A percentile compares a stretch with the other conserved stretches of the same genome.
Evolutionary conservation across 306 rosid species (phyloP).

Genomic region (Luffa acutangula): DNA sequence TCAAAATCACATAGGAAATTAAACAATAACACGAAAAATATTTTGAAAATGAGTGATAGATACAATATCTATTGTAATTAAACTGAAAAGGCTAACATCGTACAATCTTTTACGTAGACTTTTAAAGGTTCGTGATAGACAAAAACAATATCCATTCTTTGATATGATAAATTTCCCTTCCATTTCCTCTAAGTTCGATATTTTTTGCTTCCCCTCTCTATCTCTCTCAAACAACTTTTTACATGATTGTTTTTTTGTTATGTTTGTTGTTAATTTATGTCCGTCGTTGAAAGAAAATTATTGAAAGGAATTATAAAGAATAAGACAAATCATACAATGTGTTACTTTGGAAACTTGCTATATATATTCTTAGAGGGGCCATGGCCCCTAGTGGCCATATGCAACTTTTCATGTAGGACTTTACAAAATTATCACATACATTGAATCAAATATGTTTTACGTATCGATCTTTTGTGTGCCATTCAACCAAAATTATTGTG

Average conservation of each 20-base stretch:
- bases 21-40: too few species aligned
- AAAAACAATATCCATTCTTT: too few species aligned
- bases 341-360: not conserved
- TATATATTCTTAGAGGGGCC: not conserved
- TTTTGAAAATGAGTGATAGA: too few species aligned
- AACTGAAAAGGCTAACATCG: too few species aligned
- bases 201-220: not conserved
- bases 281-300: not conserved
- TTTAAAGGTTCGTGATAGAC: too few species aligned
- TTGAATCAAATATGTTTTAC: constrained; percentile 2
- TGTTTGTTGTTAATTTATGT: not conserved
- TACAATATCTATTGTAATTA: too few species aligned
- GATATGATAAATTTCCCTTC: too few species aligned
- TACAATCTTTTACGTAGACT: too few species aligned
- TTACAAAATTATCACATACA: constrained; percentile 1
- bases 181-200: too few species aligned
- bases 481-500: not conserved
- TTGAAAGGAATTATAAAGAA: not conserved
- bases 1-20: too few species aligned
- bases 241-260: not conserved
- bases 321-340: not conserved
- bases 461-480: not conserved
- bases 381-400: not conserved
- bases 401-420: not conserved
- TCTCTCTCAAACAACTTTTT: not conserved